These are phyloP conservation scores for Clausena lansium DNA, from an alignment of 345 rosid species.

Conservation along the genomic window DNA sequence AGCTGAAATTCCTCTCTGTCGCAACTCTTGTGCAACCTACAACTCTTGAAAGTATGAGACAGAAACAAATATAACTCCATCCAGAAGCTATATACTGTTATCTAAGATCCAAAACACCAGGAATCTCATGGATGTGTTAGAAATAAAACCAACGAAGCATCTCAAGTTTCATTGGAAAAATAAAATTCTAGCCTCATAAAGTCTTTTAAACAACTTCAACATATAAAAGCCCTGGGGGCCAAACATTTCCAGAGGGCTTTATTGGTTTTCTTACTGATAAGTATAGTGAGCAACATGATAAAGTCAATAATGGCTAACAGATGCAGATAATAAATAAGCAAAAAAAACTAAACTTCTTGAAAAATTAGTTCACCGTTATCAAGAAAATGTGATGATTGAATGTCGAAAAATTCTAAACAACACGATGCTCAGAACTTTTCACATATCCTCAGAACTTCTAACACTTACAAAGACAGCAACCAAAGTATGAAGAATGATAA, in stretches of 20 bases:
- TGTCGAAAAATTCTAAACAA: background rate
- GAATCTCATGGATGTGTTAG: background rate
- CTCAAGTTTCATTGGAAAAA: background rate
- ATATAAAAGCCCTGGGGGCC: background rate
- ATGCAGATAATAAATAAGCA: background rate
- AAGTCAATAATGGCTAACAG: background rate
- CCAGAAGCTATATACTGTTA: background rate
- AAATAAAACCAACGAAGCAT: background rate
- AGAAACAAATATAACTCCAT: background rate
- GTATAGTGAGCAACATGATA: background rate
- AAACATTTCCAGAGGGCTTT: background rate
- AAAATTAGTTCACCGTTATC: background rate
- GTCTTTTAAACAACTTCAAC: background rate
- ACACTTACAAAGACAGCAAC: background rate
- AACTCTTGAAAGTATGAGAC: slow-evolving; percentile 25
- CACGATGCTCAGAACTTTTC: background rate
- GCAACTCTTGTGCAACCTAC: slow-evolving; percentile 81
- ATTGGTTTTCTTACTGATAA: background rate
- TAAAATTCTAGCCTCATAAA: background rate
- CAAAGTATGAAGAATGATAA: background rate
- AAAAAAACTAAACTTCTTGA: background rate
- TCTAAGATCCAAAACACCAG: background rate
- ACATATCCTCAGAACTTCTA: background rate
- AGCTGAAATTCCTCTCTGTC: slow-evolving; percentile 74
- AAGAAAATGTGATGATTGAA: background rate